Base-by-base conservation (phyloP, 2,329 filamentous ascomycete species). In the Stachybotrys echinatus region DNA sequence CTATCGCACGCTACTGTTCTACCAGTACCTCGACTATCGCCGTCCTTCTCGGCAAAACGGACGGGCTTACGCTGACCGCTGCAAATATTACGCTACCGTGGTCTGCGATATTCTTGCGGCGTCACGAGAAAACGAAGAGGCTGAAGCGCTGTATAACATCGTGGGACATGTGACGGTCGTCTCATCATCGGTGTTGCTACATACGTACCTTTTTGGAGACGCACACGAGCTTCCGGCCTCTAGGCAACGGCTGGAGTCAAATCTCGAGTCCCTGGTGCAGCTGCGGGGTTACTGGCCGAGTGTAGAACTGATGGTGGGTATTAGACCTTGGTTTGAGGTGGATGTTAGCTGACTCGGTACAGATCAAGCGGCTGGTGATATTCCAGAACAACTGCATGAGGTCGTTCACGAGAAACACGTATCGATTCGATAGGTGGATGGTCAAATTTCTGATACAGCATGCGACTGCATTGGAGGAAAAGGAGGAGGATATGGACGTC, bases 391-490 rank as follows among this genome's bases (percentile, higher is more conserved):
- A 57, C 31, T 68, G 65, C 27, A 53, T 68, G 4, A 50, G 53
- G 2, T 64, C 64, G 1, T 49, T 57, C 12, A 55, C 50, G 7
- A 52, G 50, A 14, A 61, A 64, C 21, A 64, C 65, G 1, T 61
- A 68, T 49, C 55, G 62, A 1, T 64, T 81, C 50, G 80, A 83
- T 54, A 64, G 63, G 45, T 75, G 78, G 48, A 72, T 79, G 47
- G 64, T 73, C 48, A 76, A 80, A 45, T 70, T 70, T 45, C 54
- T 69, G 1, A 57, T 67, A 12, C 60, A 66, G 31, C 65, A 70
- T 51, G 55, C 62, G 1, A 42, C 65, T 12, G 53, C 55, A 7
- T 52, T 68, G 3, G 64, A 66, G 22, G 61, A 63, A 5, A 63
- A 63, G 47, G 58, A 57, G 74, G 55, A 62, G 63, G 18, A 64